Evolutionary conservation across 306 rosid species (phyloP).

Genomic region (Lathyrus oleraceus): DNA sequence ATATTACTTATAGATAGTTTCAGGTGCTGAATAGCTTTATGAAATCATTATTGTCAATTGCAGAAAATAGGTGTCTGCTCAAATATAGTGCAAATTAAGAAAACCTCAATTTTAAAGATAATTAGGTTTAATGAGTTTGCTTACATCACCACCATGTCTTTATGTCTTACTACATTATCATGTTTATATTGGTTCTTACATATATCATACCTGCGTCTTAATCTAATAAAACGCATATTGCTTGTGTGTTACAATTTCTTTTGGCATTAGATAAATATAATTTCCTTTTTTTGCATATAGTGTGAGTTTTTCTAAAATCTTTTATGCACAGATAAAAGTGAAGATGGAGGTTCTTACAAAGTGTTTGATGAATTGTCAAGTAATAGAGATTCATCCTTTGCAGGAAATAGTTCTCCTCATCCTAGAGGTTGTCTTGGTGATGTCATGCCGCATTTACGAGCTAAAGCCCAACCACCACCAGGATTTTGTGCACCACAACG

Average conservation of each 20-base stretch:
- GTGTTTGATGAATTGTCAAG: conserved; percentile 53
- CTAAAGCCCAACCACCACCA: conserved; percentile 95
- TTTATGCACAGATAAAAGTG: conserved; percentile 59
- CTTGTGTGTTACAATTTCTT: not conserved
- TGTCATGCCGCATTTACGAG: conserved; percentile 91
- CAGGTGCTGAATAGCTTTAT: conserved; percentile 21
- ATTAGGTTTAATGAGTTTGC: not conserved
- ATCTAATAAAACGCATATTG: too few species aligned
- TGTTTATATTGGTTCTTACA: conserved; percentile 3
- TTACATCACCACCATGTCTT: not conserved
- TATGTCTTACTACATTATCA: not conserved
- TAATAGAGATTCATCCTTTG: conserved; percentile 55
- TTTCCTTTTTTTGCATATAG: not conserved
- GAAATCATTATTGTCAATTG: not conserved
- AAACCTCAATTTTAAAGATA: not conserved
- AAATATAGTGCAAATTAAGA: not conserved
- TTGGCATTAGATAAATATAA: not conserved
- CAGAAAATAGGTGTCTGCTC: not conserved
- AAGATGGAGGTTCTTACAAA: conserved; percentile 52
- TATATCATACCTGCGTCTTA: not conserved
- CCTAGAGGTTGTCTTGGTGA: conserved; percentile 84
- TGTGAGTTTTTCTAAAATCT: conserved; percentile 6
- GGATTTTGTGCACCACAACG: conserved; percentile 76
- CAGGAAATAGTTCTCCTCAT: conserved; percentile 50
- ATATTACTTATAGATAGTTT: conserved; percentile 14